Base-by-base conservation (phyloP, 1,284 basidiomycete genomes). In the Porphyrellus sp. region DNA sequence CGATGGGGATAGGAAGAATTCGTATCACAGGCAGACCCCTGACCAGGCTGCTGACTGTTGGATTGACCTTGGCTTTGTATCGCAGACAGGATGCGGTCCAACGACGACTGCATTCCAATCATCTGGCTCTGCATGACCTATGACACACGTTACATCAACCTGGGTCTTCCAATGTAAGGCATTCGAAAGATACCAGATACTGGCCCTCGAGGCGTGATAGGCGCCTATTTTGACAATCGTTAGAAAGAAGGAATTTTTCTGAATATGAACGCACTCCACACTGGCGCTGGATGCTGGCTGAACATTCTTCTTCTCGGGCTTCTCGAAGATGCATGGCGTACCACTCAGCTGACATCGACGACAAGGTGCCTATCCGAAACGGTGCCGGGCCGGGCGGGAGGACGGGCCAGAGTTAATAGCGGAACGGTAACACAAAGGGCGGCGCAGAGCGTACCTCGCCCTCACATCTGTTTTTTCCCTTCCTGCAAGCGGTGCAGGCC, bases 401-500 rank as follows among this genome's bases (percentile, higher is more conserved):
- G 69, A 60, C 84, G 81, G 85, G 74, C 78, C 77, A 77, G 74
- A 78, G 77, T 63, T 39, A 62, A 62, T 54, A 53, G 59, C 54
- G 58, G 59, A 61, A 55, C 66, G 69, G 62, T 57, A 58, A 63
- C 16, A 27, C 38, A 47, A 47, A 63, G 51, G 67, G 60, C 52
- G 52, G 44, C 34, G 34, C 27, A 55, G 55, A 72, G 57, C 72
- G 59, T 56, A 87, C 87, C 79, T 92, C 90, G 69, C 88, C 89
- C 76, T 95, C 93, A 67, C 92, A 95, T 65, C 92, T 79, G 75
- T 94, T 95, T 78, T 95, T 95, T 49, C 92, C 91, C 72, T 88
- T 90, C 63, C 91, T 83, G 72, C 91, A 89, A 62, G 84, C 82
- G 28, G 88, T 89, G 70, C 87, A 90, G 53, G 88, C 87, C 59